These are phyloP conservation scores for Talaromyces islandicus DNA, from an alignment of 2,329 filamentous ascomycete genomes.

Conservation along the genomic window DNA sequence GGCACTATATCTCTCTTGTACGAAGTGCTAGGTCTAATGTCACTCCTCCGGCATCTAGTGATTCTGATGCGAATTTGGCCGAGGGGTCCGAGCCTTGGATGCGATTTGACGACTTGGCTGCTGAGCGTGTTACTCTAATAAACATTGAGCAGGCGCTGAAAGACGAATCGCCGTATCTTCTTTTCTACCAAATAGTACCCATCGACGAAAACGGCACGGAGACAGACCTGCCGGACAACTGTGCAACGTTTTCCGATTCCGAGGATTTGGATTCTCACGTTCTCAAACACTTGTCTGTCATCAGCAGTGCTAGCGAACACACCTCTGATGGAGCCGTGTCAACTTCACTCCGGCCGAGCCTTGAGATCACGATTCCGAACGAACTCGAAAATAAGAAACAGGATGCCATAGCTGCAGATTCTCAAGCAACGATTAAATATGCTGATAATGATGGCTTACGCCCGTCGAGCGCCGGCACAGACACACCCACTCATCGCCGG, in stretches of 20 bases:
- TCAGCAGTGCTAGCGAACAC: constrained; percentile 15
- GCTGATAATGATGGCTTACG: constrained; percentile 17
- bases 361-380: constrained; percentile 30
- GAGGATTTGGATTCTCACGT: constrained; percentile 15
- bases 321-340: constrained; percentile 15
- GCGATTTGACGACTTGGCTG: constrained; percentile 81
- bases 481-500: constrained; percentile 7
- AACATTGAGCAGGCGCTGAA: constrained; percentile 72
- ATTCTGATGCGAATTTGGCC: constrained; percentile 30
- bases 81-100: constrained; percentile 63
- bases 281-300: constrained; percentile 14
- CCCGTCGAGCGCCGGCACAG: not conserved
- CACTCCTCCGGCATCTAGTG: constrained; percentile 20
- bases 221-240: constrained; percentile 23
- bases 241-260: constrained; percentile 22
- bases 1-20: constrained; percentile 85
- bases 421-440: constrained; percentile 17
- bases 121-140: constrained; percentile 66
- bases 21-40: constrained; percentile 56
- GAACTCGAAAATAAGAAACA: constrained; percentile 14
- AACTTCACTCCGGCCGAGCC: constrained; percentile 28
- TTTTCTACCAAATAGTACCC: constrained; percentile 93
- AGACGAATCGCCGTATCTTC: constrained; percentile 85
- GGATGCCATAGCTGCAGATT: constrained; percentile 24
- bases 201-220: constrained; percentile 60